Conservation (phyloP, 352 stramenopile genomes). For the Pythium guiyangense region DNA sequence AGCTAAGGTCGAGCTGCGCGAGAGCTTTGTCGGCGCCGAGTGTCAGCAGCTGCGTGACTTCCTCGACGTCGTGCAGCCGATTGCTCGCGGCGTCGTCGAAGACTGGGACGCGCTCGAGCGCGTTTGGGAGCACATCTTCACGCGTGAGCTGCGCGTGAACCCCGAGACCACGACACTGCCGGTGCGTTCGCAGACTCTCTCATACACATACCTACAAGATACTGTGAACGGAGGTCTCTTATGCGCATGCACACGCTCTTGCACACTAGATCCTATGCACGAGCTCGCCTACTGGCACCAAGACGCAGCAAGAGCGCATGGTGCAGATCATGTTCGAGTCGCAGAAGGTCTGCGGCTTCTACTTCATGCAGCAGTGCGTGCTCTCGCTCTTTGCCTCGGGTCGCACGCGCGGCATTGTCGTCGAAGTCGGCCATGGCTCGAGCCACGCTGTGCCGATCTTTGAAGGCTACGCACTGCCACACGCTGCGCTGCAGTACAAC, state of each 20-base stretch:
- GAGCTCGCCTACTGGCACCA: slow-evolving; percentile 44
- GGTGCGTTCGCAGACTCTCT: too few species aligned
- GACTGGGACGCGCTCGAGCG: slow-evolving; percentile 86
- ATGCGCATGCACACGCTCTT: neutral
- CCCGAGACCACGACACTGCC: slow-evolving; percentile 70
- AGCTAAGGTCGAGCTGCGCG: slow-evolving; percentile 59
- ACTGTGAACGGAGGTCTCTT: too few species aligned
- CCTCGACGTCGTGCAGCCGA: slow-evolving; percentile 64
- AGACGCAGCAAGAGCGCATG: slow-evolving; percentile 74
- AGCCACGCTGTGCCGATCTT: slow-evolving; percentile 86
- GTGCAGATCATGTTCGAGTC: slow-evolving; percentile 87
- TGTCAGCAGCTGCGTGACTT: slow-evolving; percentile 67
- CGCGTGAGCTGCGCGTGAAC: slow-evolving; percentile 71
- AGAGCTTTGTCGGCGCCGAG: slow-evolving; percentile 63
- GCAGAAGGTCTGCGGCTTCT: slow-evolving; percentile 77
- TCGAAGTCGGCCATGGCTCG: slow-evolving; percentile 84
- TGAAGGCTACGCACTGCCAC: slow-evolving; percentile 72
- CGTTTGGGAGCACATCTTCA: slow-evolving; percentile 83
- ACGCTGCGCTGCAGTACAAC: slow-evolving; percentile 64
- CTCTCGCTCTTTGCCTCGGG: slow-evolving; percentile 85
- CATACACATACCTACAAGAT: too few species aligned
- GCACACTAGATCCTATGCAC: slow-evolving; percentile 56
- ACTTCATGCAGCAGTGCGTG: slow-evolving; percentile 82
- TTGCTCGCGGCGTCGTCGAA: slow-evolving; percentile 72
- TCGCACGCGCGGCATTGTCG: slow-evolving; percentile 78